Evolutionary conservation across 2,329 filamentous ascomycete species (phyloP).

Genomic region (Neoscytalidium dimidiatum): DNA sequence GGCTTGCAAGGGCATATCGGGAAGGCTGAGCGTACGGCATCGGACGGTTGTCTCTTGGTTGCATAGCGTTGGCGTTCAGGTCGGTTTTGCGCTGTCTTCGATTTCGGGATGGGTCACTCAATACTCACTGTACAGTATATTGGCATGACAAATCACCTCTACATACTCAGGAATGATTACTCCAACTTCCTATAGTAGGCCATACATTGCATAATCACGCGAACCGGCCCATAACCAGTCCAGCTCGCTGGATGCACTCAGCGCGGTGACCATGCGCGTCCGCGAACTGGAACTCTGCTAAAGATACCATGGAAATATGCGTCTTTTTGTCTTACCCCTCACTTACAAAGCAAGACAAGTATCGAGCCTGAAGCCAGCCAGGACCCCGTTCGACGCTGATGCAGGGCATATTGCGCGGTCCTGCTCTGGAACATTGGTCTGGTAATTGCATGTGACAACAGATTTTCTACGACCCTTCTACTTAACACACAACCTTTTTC

Average conservation of each 20-base stretch:
- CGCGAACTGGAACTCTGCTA: too few relatives aligned
- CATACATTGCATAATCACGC: too few relatives aligned
- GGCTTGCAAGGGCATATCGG: background rate
- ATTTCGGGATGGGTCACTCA: background rate
- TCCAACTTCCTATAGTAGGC: too few relatives aligned
- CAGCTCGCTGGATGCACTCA: too few relatives aligned
- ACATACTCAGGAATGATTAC: too few relatives aligned
- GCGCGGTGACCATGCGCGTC: too few relatives aligned
- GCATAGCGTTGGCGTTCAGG: slow-evolving; percentile 19
- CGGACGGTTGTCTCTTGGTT: background rate
- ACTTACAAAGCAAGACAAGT: background rate
- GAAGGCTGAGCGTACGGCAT: background rate
- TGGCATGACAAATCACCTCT: too few relatives aligned
- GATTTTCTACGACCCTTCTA: background rate
- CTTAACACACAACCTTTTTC: background rate
- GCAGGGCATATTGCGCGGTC: slow-evolving; percentile 4
- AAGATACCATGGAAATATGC: too few relatives aligned
- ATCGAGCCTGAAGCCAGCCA: background rate
- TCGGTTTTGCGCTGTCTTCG: background rate
- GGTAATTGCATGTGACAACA: background rate
- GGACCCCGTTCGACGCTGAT: background rate
- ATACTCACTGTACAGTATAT: background rate
- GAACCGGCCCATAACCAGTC: too few relatives aligned
- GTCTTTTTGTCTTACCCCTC: too few relatives aligned
- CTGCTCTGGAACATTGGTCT: background rate